A percentile compares a stretch with the other conserved stretches of the same genome.
phyloP scores from a whole-genome alignment of 2,329 filamentous ascomycete genomes.

The Sclerotinia trifoliorum region DNA sequence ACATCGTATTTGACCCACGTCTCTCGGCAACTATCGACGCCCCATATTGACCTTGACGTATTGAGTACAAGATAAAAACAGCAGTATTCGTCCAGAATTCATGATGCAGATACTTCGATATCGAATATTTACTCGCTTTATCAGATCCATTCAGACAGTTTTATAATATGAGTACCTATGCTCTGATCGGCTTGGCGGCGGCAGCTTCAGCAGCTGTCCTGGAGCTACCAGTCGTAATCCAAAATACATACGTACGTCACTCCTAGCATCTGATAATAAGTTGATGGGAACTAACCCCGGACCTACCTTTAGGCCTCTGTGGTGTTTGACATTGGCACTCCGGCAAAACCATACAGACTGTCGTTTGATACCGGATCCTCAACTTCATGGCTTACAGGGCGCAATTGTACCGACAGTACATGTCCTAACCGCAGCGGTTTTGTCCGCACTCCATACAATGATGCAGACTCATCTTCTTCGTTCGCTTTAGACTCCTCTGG shows the following conservation, averaged over 20 bases:
- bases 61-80: not conserved
- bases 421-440: not conserved
- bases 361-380: constrained; percentile 13
- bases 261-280: not conserved
- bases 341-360: constrained; percentile 8
- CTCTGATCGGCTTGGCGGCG: not conserved
- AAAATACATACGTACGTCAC: constrained; percentile 1
- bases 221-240: not conserved
- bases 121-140: not conserved
- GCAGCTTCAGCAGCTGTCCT: constrained; percentile 9
- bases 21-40: not conserved
- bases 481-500: not conserved
- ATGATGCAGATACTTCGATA: not conserved
- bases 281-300: not conserved
- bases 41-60: not conserved
- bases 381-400: not conserved
- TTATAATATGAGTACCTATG: not conserved
- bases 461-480: not conserved
- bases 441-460: constrained; percentile 5
- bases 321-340: constrained; percentile 10
- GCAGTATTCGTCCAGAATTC: not conserved
- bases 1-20: not conserved
- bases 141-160: not conserved
- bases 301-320: not conserved
- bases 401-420: not conserved